A percentile compares a stretch with the other conserved stretches of the same genome.
These are phyloP conservation scores for Davidsoniella eucalypti DNA, from an alignment of 2,329 filamentous ascomycete species.

Conservation along the genomic window DNA sequence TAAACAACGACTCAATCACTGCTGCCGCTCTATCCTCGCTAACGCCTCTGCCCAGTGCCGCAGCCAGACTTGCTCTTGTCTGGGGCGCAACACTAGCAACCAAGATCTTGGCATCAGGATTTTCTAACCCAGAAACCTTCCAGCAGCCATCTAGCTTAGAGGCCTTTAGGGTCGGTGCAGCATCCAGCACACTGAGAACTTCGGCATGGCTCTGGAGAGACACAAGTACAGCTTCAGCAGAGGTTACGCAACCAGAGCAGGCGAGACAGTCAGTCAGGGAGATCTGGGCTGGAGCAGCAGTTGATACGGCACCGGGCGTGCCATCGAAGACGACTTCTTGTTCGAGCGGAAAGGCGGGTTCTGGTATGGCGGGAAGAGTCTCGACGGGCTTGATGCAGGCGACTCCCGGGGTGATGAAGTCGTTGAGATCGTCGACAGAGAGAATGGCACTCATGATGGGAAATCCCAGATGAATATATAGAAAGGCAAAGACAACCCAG, in stretches of 20 bases:
- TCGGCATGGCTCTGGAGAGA: slow-evolving; percentile 87
- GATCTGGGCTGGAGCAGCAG: slow-evolving; percentile 66
- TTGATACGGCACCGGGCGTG: slow-evolving; percentile 37
- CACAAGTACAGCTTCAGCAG: slow-evolving; percentile 91
- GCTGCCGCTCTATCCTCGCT: slow-evolving; percentile 57
- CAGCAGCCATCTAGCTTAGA: slow-evolving; percentile 14
- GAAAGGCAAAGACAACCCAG: slow-evolving; percentile 4
- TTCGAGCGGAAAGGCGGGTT: slow-evolving; percentile 22
- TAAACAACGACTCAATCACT: slow-evolving; percentile 68
- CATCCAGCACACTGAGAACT: slow-evolving; percentile 68
- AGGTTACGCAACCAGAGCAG: slow-evolving; percentile 94
- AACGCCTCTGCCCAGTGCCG: slow-evolving; percentile 57
- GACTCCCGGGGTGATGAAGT: slow-evolving; percentile 95
- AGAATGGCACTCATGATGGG: slow-evolving; percentile 83
- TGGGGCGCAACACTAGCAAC: slow-evolving; percentile 90
- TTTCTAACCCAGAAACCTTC: slow-evolving; percentile 35
- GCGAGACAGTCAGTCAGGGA: slow-evolving; percentile 94
- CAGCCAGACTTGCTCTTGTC: slow-evolving; percentile 73
- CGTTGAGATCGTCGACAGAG: slow-evolving; percentile 90
- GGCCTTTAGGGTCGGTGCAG: slow-evolving; percentile 32
- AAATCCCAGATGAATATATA: background rate
- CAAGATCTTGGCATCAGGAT: slow-evolving; percentile 56
- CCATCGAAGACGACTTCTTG: slow-evolving; percentile 94
- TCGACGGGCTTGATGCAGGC: slow-evolving; percentile 97
- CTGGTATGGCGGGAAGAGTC: slow-evolving; percentile 61